Evolutionary conservation across 108 stramenopile species (phyloP).

Genomic region (Tribonema minus): DNA sequence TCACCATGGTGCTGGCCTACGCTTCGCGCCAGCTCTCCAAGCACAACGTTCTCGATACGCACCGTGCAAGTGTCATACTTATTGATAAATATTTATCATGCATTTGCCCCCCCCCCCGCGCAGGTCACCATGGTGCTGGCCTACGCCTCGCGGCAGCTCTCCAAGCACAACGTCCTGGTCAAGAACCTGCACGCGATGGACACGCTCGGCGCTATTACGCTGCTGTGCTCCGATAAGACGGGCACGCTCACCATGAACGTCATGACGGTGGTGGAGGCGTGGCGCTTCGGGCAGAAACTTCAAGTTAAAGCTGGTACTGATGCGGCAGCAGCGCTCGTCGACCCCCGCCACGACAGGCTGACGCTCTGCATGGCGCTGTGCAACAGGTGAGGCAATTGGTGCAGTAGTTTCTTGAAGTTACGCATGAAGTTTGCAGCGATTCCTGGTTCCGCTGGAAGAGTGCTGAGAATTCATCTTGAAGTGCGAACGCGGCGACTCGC

Average conservation of each 20-base stretch:
- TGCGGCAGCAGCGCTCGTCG: background rate
- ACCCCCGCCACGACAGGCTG: background rate
- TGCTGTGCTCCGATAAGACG: constrained; percentile 44
- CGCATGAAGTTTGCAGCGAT: too few relatives aligned
- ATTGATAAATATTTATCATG: background rate
- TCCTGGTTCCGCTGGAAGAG: too few relatives aligned
- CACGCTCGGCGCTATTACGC: constrained; percentile 48
- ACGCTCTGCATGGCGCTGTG: background rate
- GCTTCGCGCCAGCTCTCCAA: background rate
- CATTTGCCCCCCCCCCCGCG: background rate
- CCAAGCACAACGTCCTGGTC: constrained; percentile 42
- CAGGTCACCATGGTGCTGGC: constrained; percentile 49
- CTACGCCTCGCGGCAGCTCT: constrained; percentile 39
- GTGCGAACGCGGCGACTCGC: too few relatives aligned
- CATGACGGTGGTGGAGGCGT: constrained; percentile 42
- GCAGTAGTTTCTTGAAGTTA: too few relatives aligned
- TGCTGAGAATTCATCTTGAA: too few relatives aligned
- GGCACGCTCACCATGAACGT: constrained; percentile 46
- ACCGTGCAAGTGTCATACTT: background rate
- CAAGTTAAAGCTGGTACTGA: background rate
- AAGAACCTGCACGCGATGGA: constrained; percentile 46
- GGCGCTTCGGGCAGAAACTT: background rate
- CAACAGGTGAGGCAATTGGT: background rate
- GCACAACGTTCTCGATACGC: background rate
- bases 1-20: background rate